These are phyloP conservation scores for Cutaneotrichosporon spelunceum DNA, from an alignment of 1,284 basidiomycete genomes.

Conservation along the genomic window DNA sequence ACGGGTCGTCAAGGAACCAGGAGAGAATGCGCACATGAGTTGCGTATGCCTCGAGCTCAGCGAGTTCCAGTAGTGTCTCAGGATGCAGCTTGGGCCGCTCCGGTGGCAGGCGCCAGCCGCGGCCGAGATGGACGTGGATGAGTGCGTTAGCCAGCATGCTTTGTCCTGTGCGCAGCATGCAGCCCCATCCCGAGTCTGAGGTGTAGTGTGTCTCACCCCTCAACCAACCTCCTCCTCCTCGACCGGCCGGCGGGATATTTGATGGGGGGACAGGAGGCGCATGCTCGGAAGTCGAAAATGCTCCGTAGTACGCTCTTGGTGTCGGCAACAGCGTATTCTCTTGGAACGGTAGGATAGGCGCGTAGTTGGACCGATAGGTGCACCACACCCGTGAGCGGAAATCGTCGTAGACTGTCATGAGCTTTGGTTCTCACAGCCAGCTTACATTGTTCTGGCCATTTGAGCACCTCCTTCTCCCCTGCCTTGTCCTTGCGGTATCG, in stretches of 20 bases:
- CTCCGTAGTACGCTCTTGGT: conserved; percentile 54
- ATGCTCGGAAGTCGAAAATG: conserved; percentile 42
- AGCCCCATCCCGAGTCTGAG: conserved; percentile 96
- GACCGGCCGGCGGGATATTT: background rate
- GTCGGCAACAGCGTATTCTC: conserved; percentile 38
- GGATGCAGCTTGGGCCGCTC: conserved; percentile 24
- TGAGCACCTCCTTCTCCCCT: conserved; percentile 41
- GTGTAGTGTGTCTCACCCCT: conserved; percentile 73
- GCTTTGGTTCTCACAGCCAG: conserved; percentile 34
- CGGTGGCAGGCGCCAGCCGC: conserved; percentile 72
- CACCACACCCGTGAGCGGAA: conserved; percentile 85
- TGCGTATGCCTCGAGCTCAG: conserved; percentile 44
- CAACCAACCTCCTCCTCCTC: conserved; percentile 31
- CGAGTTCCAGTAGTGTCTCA: conserved; percentile 23
- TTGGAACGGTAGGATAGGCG: conserved; percentile 66
- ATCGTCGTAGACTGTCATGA: conserved; percentile 73
- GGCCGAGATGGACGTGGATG: conserved; percentile 74
- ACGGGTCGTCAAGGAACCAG: conserved; percentile 92
- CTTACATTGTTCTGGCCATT: conserved; percentile 51
- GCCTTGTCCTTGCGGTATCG: conserved; percentile 28
- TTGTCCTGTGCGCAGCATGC: conserved; percentile 94
- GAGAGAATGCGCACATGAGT: conserved; percentile 82
- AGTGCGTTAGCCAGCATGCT: conserved; percentile 86
- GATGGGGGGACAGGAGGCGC: background rate
- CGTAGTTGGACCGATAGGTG: conserved; percentile 86